phyloP scores from a whole-genome alignment of 1,284 basidiomycete genomes.

The Cryptococcus floricola region DNA sequence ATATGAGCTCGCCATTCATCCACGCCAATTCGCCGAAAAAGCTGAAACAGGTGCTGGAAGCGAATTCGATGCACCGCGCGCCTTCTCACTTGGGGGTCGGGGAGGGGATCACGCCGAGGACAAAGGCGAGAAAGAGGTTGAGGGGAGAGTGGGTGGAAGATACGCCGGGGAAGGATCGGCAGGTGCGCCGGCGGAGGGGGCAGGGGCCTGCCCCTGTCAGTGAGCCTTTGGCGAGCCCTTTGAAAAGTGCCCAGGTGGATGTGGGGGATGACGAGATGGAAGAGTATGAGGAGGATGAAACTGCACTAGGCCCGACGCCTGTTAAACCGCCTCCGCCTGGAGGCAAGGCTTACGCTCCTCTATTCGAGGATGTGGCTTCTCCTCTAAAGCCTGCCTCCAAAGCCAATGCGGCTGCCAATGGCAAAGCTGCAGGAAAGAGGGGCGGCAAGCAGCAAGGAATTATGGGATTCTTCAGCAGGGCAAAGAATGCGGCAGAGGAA shows the following conservation, averaged over 20 bases:
- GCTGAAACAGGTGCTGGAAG: conserved; percentile 38
- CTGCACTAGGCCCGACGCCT: conserved; percentile 39
- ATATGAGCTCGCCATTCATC: conserved; percentile 33
- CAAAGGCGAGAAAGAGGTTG: conserved; percentile 43
- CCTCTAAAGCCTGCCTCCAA: background rate
- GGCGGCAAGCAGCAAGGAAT: conserved; percentile 7
- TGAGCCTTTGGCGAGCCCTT: background rate
- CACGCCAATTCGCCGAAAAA: conserved; percentile 38
- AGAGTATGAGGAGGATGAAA: conserved; percentile 21
- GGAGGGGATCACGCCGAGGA: conserved; percentile 41
- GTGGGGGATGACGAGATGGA: conserved; percentile 10
- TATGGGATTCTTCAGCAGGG: conserved; percentile 12
- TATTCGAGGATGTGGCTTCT: conserved; percentile 11
- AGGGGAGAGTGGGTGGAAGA: conserved; percentile 43
- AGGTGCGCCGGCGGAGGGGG: conserved; percentile 12
- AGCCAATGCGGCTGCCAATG: conserved; percentile 1
- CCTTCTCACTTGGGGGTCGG: conserved; percentile 19
- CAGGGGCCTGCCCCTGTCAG: background rate
- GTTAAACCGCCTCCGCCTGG: conserved; percentile 15
- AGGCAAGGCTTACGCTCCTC: conserved; percentile 10
- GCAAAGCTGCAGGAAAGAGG: background rate
- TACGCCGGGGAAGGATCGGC: conserved; percentile 36
- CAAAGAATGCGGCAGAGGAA: background rate
- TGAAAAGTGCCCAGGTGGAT: background rate
- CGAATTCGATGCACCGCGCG: conserved; percentile 34